Evolutionary conservation across 73 alveolate species (phyloP), one percentile per base, ranked within the genome.

Genomic region (Paramecium pentaurelia): DNA sequence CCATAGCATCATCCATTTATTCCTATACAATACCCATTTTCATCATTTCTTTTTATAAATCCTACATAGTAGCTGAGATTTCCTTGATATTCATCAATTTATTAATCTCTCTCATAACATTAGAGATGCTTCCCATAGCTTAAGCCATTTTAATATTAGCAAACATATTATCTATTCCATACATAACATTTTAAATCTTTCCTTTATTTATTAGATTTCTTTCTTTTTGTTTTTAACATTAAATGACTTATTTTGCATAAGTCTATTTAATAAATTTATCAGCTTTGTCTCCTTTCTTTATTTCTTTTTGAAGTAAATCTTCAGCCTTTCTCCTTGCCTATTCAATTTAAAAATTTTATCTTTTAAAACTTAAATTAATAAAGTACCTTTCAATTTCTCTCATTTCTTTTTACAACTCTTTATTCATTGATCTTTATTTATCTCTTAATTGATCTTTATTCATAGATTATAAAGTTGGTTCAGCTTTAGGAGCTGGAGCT

Each of bases 21-120:
- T 89, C 94, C 27, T 89, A 64, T 4, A 89, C 84, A 11, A 89
- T 89, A n/a, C 94, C 94, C 94, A 89, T 89, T 85, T 89, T 89
- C 58, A 83, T 83, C 94, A 89, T 89, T 20, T 89, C 94, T 40
- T 89, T 89, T 47, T 89, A 38, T 47, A 89, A 37, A 20, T 89
- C 94, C 10, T 77, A 58, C 94, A 89, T 89, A 28, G 94, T 45
- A 22, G 71, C 77, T 40, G 58, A 28, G 4, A 89, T 71, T 38
- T 89, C 94, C 94, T 89, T 89, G 42, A 89, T 45, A 59, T 89
- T 89, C 70, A 89, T 71, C 11, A 60, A 44, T 30, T 89, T 47
- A 30, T 71, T 89, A 8, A 89, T 89, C 14, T 59, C 92, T 71
- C 71, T 89, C 94, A 89, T 89, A 30, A 89, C 88, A 16, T 40